phyloP scores from a whole-genome alignment of 768 basidiomycete species.

The Clavulina sp. region DNA sequence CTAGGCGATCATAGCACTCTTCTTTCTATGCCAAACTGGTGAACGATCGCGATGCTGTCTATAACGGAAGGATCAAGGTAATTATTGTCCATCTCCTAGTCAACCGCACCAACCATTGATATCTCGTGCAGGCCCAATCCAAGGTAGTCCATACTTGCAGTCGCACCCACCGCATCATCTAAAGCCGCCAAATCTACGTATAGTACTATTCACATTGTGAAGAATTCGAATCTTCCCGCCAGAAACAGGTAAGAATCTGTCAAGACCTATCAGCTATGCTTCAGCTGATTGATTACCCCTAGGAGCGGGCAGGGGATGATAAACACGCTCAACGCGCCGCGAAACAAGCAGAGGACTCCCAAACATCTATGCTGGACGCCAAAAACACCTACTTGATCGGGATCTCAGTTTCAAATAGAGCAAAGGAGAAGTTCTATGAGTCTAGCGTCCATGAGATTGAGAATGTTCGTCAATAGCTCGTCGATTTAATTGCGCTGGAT shows the following conservation, averaged over 20 bases:
- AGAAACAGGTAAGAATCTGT: slow-evolving; percentile 47
- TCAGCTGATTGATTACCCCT: slow-evolving; percentile 5
- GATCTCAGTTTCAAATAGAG: slow-evolving; percentile 47
- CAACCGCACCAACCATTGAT: too few species aligned
- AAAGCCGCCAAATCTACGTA: not conserved
- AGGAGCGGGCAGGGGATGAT: slow-evolving; percentile 57
- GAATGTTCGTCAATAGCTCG: slow-evolving; percentile 32
- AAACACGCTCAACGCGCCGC: slow-evolving; percentile 56
- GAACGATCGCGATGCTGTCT: slow-evolving; percentile 48
- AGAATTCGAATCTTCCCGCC: slow-evolving; percentile 53
- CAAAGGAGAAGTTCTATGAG: slow-evolving; percentile 54
- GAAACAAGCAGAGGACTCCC: slow-evolving; percentile 60
- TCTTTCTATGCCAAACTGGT: slow-evolving; percentile 32
- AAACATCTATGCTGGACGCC: slow-evolving; percentile 56
- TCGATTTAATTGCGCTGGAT: slow-evolving; percentile 4
- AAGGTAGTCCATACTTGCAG: not conserved
- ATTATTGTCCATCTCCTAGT: too few species aligned
- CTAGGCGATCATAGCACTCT: not conserved
- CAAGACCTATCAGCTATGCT: not conserved
- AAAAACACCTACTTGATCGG: slow-evolving; percentile 67
- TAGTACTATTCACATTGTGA: slow-evolving; percentile 69
- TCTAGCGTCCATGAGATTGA: slow-evolving; percentile 51
- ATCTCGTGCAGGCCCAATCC: too few species aligned
- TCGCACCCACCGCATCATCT: not conserved
- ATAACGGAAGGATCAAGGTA: slow-evolving; percentile 55